A percentile compares a stretch with the other conserved stretches of the same genome.
phyloP scores from a whole-genome alignment of 192 early-diverging fungal species.

The Chytriomyces sp. region DNA sequence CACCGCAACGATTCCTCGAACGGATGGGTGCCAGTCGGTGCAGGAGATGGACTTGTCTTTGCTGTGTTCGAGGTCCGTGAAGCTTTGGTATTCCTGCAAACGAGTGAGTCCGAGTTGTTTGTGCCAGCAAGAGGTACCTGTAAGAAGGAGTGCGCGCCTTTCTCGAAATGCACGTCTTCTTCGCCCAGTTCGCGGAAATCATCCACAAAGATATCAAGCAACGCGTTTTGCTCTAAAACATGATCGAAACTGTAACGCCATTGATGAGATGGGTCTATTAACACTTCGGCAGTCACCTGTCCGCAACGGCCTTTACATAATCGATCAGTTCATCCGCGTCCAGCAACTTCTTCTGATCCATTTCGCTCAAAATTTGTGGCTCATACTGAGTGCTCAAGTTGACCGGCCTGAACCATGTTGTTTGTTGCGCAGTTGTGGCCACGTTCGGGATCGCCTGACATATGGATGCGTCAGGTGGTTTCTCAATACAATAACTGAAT shows the following conservation, averaged over 20 bases:
- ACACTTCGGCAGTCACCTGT: constrained; percentile 34
- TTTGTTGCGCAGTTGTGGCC: constrained; percentile 44
- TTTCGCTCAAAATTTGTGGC: constrained; percentile 36
- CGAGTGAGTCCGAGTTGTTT: not conserved
- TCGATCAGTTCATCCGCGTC: constrained; percentile 46
- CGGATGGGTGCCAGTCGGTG: constrained; percentile 64
- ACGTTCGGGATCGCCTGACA: constrained; percentile 51
- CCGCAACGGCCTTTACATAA: constrained; percentile 43
- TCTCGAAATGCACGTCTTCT: constrained; percentile 60
- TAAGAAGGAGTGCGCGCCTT: constrained; percentile 56
- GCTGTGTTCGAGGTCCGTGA: constrained; percentile 64
- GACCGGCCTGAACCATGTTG: constrained; percentile 53
- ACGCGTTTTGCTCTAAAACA: constrained; percentile 56
- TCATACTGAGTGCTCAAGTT: constrained; percentile 59
- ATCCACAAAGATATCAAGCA: constrained; percentile 61
- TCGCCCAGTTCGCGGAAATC: constrained; percentile 60
- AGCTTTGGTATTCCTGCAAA: constrained; percentile 66
- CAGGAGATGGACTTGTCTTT: constrained; percentile 64
- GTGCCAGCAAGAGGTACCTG: constrained; percentile 35
- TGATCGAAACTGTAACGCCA: constrained; percentile 53
- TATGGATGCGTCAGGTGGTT: not conserved
- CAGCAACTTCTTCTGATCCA: constrained; percentile 38
- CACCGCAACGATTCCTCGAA: constrained; percentile 58
- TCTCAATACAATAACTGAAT: not conserved
- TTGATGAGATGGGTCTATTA: not conserved